A percentile compares a stretch with the other conserved stretches of the same genome.
These are phyloP conservation scores for Nitzschia sp. DNA, from an alignment of 108 stramenopile genomes.

Conservation along the genomic window DNA sequence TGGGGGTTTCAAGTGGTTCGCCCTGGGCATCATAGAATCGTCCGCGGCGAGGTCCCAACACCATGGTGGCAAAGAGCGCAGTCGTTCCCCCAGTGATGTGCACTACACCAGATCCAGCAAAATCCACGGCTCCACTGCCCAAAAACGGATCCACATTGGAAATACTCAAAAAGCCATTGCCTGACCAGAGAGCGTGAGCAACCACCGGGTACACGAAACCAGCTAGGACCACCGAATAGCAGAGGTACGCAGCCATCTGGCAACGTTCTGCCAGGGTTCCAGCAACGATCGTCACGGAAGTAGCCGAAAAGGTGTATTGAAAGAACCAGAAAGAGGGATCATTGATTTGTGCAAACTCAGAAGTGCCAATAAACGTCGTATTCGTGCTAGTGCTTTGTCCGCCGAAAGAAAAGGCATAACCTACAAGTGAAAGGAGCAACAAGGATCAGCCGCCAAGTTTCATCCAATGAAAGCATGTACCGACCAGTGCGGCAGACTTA, in stretches of 20 bases:
- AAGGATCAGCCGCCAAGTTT: neutral
- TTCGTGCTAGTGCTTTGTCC: slow-evolving; percentile 41
- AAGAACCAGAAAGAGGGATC: slow-evolving; percentile 73
- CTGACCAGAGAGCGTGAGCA: slow-evolving; percentile 81
- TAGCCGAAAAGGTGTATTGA: slow-evolving; percentile 85
- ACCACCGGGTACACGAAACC: slow-evolving; percentile 86
- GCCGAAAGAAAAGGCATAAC: slow-evolving; percentile 82
- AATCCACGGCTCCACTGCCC: slow-evolving; percentile 67
- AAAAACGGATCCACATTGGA: slow-evolving; percentile 54
- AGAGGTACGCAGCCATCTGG: slow-evolving; percentile 80
- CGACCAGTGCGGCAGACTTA: slow-evolving; percentile 5
- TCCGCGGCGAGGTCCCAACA: slow-evolving; percentile 58
- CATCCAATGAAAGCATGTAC: neutral
- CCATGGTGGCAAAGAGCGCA: slow-evolving; percentile 57
- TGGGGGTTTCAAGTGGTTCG: slow-evolving; percentile 51
- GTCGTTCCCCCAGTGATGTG: slow-evolving; percentile 76
- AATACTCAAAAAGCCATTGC: slow-evolving; percentile 73
- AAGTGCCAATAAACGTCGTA: slow-evolving; percentile 64
- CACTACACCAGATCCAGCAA: slow-evolving; percentile 78
- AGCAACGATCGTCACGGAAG: slow-evolving; percentile 89
- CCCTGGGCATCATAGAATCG: slow-evolving; percentile 61
- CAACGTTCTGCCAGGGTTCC: slow-evolving; percentile 92
- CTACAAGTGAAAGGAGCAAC: slow-evolving; percentile 8
- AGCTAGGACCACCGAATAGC: slow-evolving; percentile 73
- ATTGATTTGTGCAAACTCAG: slow-evolving; percentile 50